Base-by-base conservation (phyloP, 164 flowering plant genomes). In the Santalum album region DNA sequence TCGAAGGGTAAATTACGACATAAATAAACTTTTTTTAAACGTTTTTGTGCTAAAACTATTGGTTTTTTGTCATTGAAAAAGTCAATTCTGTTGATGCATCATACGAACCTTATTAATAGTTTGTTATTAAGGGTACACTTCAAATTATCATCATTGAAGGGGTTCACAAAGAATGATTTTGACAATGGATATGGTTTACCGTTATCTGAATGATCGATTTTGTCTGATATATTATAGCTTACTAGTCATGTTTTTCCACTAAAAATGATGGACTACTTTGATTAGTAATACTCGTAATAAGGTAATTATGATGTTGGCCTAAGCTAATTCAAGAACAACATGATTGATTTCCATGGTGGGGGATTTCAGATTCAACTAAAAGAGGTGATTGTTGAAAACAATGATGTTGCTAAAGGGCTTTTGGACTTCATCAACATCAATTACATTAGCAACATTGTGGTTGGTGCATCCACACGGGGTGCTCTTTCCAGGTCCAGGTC, bases 371-470 rank as follows among this genome's bases (percentile, higher is more conserved):
- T 84, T 55, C 57, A 67, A 21, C 0, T 70, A 21, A 78, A 67
- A 65, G 97, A 84, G 67, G 79, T 83, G n/a, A 52, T 92, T 15
- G 63, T 89, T 19, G 91, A 89, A 4, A 90, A 84, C 35, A 6
- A 7, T 29, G 96, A 87, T 57, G 63, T 75, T 43, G n/a, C 73
- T 0, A 74, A 65, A 54, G 81, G 80, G 49, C 25, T 92, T 22
- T 12, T 78, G 46, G 83, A 79, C 15, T 89, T 73, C 23, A 53
- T 82, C 57, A 54, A 54, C 47, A 56, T 23, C 35, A 69, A 71
- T 55, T 35, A 45, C 42, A 58, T 87, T 51, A 68, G 36, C 61
- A 82, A 57, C 34, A 44, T 87, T 9, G 88, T 83, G 5, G 59
- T 89, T 23, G 96, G 96, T 34, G 83, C 90, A 40, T 70, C 96